Evolutionary conservation across 176 grass and related monocot genomes (phyloP).

Genomic region (Phyllostachys edulis): DNA sequence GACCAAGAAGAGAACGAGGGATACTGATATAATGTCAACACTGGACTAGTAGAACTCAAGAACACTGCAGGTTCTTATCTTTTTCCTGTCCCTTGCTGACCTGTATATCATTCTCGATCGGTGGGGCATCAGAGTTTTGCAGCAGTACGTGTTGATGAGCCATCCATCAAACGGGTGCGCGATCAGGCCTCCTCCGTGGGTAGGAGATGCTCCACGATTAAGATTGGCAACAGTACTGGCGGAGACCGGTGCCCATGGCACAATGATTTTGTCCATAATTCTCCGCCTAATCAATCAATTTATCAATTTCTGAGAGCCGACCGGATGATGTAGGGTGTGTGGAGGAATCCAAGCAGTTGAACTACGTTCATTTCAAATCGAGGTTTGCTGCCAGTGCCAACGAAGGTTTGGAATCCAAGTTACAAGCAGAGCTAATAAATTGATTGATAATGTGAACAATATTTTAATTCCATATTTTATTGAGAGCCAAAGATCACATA

Average conservation of each 20-base stretch:
- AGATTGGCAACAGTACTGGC: not conserved
- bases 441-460: too few relatives aligned
- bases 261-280: conserved; percentile 38
- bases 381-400: not conserved
- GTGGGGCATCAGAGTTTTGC: not conserved
- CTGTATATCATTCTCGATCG: not conserved
- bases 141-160: conserved; percentile 18
- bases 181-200: not conserved
- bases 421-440: not conserved
- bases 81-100: not conserved
- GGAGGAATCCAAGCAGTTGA: conserved; percentile 3
- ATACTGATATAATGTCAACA: too few relatives aligned
- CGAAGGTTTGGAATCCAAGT: not conserved
- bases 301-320: not conserved
- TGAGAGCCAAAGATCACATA: too few relatives aligned
- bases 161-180: conserved; percentile 12
- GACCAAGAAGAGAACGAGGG: too few relatives aligned
- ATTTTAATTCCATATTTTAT: too few relatives aligned
- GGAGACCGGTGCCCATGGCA: conserved; percentile 3
- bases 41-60: too few relatives aligned
- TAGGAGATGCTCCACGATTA: conserved; percentile 3
- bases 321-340: not conserved
- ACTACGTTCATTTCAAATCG: conserved; percentile 12
- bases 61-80: too few relatives aligned
- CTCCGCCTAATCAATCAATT: conserved; percentile 21